Conservation (phyloP, 2,329 filamentous ascomycete species). For the Penicillium sclerotiorum region DNA sequence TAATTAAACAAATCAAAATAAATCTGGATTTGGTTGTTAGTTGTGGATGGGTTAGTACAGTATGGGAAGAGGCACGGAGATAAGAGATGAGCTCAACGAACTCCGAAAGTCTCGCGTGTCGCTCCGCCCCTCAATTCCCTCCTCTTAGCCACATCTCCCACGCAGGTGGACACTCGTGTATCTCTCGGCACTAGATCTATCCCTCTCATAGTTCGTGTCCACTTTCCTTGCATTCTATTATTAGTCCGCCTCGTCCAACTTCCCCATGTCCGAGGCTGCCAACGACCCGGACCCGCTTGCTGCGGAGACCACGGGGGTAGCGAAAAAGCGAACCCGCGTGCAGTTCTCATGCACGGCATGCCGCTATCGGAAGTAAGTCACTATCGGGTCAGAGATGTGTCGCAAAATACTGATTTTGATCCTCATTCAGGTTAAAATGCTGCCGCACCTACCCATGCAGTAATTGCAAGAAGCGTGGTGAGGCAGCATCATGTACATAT, state of each 20-base stretch:
- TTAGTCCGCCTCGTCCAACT: neutral
- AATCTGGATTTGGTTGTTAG: no score
- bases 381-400: neutral
- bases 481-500: conserved; percentile 35
- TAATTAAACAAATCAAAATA: no score
- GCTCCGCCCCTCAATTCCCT: no score
- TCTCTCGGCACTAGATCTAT: no score
- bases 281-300: conserved; percentile 12
- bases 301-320: conserved; percentile 8
- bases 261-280: conserved; percentile 7
- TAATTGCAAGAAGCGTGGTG: conserved; percentile 38
- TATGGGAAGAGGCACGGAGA: no score
- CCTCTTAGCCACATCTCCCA: no score
- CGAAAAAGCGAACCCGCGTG: conserved; percentile 39
- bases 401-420: neutral
- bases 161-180: no score
- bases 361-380: conserved; percentile 38
- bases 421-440: conserved; percentile 35
- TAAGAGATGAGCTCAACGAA: no score
- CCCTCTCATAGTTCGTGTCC: no score
- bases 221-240: no score
- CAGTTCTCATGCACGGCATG: conserved; percentile 44
- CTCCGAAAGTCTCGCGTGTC: no score
- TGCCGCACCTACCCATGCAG: conserved; percentile 39
- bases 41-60: no score